These are phyloP conservation scores for Tephrocybe sp. DNA, from an alignment of 768 basidiomycete genomes.

Conservation along the genomic window DNA sequence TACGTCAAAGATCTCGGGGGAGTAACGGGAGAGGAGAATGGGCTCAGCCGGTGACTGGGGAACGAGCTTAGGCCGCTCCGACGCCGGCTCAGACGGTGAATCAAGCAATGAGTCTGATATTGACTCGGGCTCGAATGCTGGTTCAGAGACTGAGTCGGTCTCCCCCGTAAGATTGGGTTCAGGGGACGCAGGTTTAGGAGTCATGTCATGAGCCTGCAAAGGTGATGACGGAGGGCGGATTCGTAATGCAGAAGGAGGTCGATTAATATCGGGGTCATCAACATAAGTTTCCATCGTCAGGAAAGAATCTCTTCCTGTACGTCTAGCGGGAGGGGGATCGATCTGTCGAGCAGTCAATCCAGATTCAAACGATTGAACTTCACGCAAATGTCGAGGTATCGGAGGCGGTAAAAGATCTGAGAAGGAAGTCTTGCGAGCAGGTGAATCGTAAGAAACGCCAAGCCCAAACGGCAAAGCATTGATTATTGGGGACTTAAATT, in stretches of 20 bases:
- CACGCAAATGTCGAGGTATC: slow-evolving; percentile 59
- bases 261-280: slow-evolving; percentile 15
- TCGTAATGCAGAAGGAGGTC: slow-evolving; percentile 27
- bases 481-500: slow-evolving; percentile 22
- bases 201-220: slow-evolving; percentile 8
- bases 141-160: slow-evolving; percentile 17
- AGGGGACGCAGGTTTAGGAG: slow-evolving; percentile 11
- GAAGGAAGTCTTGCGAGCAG: slow-evolving; percentile 40
- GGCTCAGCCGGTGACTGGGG: slow-evolving; percentile 27
- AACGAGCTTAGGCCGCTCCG: neutral
- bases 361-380: slow-evolving; percentile 88
- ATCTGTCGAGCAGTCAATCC: slow-evolving; percentile 69
- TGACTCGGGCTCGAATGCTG: neutral
- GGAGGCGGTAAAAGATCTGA: slow-evolving; percentile 31
- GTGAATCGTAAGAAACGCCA: slow-evolving; percentile 60
- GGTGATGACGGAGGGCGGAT: slow-evolving; percentile 13
- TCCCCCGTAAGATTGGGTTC: slow-evolving; percentile 10
- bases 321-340: slow-evolving; percentile 21
- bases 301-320: slow-evolving; percentile 9
- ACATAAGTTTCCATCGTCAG: slow-evolving; percentile 13
- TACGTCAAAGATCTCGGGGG: slow-evolving; percentile 77
- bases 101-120: neutral
- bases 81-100: neutral
- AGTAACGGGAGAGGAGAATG: slow-evolving; percentile 57
- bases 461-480: slow-evolving; percentile 62